Evolutionary conservation across 441 rosid species (phyloP).

Genomic region (Melastoma candidum): DNA sequence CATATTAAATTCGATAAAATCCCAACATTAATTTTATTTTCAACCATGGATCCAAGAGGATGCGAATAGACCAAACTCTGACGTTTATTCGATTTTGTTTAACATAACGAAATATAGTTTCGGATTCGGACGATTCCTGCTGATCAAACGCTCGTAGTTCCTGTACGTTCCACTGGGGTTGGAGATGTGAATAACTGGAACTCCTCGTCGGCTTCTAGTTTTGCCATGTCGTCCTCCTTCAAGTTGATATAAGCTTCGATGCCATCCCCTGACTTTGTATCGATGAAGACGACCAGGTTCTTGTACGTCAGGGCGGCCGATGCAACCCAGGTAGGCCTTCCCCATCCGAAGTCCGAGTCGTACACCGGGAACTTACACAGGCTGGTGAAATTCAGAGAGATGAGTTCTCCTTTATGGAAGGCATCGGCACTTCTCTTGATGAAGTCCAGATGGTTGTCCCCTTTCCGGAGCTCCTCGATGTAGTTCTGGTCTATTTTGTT

Average conservation of each 20-base stretch:
- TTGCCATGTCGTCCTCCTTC: slow-evolving; percentile 29
- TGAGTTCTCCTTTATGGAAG: slow-evolving; percentile 15
- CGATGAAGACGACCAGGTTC: slow-evolving; percentile 25
- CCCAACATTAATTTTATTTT: too few relatives aligned
- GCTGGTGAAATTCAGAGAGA: slow-evolving; percentile 26
- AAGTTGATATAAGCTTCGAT: slow-evolving; percentile 36
- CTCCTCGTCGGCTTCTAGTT: slow-evolving; percentile 26
- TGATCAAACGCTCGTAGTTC: too few relatives aligned
- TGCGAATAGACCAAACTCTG: too few relatives aligned
- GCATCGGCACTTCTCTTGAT: slow-evolving; percentile 4
- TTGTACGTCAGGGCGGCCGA: slow-evolving; percentile 18
- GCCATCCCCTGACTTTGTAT: slow-evolving; percentile 26
- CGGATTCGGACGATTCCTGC: too few relatives aligned
- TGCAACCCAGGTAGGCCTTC: slow-evolving; percentile 33
- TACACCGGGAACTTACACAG: slow-evolving; percentile 32
- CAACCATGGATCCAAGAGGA: too few relatives aligned
- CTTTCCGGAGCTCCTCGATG: background rate
- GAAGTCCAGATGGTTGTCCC: slow-evolving; percentile 5
- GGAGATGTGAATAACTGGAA: slow-evolving; percentile 15
- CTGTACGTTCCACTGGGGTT: too few relatives aligned
- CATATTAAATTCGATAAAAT: too few relatives aligned
- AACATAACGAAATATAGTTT: too few relatives aligned
- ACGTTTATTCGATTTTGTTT: too few relatives aligned
- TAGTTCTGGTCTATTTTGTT: background rate
- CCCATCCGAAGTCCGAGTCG: slow-evolving; percentile 45